Evolutionary conservation across 192 early-diverging fungal genomes (phyloP), one percentile per base, ranked within the genome.

Genomic region (Linnemannia zychae): DNA sequence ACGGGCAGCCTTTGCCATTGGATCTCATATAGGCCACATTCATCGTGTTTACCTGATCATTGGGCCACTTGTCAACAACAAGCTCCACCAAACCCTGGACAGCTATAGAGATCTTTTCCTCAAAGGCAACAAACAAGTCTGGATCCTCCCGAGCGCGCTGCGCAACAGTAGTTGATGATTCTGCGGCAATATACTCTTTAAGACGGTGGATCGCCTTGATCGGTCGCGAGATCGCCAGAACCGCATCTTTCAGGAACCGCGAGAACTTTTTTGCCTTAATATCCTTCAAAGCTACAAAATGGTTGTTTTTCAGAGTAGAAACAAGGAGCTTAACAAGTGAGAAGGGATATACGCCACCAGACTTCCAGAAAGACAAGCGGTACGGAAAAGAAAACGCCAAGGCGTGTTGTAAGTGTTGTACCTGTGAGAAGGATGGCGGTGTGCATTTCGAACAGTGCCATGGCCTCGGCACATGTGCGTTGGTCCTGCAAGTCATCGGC

Each of bases 251-350:
- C 22, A 85, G 20, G 50, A 79, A 85, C 9, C 83, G 77, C 17
- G 83, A 85, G 31, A 85, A 85, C 69, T 73, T 79, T 75, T 75
- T 76, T 7, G 74, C 48, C 18, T 75, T 66, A 33, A 85, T 67
- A 1, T 44, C 47, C 71, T 60, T 72, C 68, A 85, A 24, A 16
- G 76, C 83, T 85, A 79, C 36, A 18, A 15, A 79, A 69, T 15
- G 22, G 22, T 3, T 18, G 17, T 9, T 57, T 4, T 0, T 13
- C 2, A 22, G 12, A 2, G 13, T 40, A 7, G 5, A 7, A 28
- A 67, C 28, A 0, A 7, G 40, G 2, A 9, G 22, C 17, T 7
- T 7, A 60, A 16, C 2, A 33, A 12, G 50, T 72, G n/a, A 3
- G 47, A 4, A 49, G 13, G 13, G 20, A 28, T 7, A 36, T 3